phyloP scores from a whole-genome alignment of 1,139 yeast species.

The Candida sojae region DNA sequence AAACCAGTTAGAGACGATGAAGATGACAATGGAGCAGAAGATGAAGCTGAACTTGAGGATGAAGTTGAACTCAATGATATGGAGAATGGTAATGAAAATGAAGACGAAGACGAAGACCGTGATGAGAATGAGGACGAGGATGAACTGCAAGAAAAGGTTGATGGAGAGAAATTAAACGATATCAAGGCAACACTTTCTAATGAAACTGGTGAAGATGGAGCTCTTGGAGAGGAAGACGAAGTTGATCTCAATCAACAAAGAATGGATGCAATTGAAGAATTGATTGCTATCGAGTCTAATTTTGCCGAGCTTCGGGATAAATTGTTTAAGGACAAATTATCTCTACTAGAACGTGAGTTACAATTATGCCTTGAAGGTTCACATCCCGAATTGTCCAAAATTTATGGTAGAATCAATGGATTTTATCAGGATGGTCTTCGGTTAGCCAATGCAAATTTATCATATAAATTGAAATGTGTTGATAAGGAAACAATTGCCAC shows the following conservation, averaged over 20 bases:
- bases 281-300: conserved; percentile 77
- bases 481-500: conserved; percentile 79
- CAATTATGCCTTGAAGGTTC: conserved; percentile 86
- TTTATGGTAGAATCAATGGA: conserved; percentile 69
- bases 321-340: conserved; percentile 71
- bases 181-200: conserved; percentile 15
- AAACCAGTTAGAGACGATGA: conserved; percentile 13
- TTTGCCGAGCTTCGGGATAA: conserved; percentile 86
- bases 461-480: conserved; percentile 74
- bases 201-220: conserved; percentile 12
- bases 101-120: conserved; percentile 20
- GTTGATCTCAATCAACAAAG: conserved; percentile 52
- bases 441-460: conserved; percentile 67
- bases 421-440: conserved; percentile 69
- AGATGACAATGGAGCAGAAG: conserved; percentile 16
- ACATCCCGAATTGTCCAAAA: conserved; percentile 78
- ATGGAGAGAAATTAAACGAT: conserved; percentile 8
- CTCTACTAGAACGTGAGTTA: conserved; percentile 75
- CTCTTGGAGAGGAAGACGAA: conserved; percentile 28
- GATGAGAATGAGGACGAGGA: conserved; percentile 16
- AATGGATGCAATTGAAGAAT: conserved; percentile 63
- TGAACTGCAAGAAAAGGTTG: conserved; percentile 14
- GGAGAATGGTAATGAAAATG: conserved; percentile 2
- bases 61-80: conserved; percentile 10
- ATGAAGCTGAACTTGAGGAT: conserved; percentile 15